phyloP scores from a whole-genome alignment of 805 yeast genomes.

The Starmerella vaccinii region DNA sequence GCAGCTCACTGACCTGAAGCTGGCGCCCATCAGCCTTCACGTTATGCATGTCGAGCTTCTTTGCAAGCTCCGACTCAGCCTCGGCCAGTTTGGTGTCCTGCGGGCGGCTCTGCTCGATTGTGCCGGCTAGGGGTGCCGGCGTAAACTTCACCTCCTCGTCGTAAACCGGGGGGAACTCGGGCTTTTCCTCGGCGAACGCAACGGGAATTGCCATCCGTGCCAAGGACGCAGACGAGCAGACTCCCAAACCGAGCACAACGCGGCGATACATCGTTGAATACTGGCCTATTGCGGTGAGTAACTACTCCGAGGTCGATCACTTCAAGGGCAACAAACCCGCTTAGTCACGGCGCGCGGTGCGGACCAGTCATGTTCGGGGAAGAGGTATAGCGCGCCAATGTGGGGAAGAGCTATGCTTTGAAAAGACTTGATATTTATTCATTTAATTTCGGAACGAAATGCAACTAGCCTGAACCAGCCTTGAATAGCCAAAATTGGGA shows the following conservation, averaged over 20 bases:
- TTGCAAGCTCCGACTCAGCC: constrained; percentile 15
- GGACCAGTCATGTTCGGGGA: constrained; percentile 3
- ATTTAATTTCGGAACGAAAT: no score
- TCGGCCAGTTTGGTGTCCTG: constrained; percentile 15
- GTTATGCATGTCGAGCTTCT: constrained; percentile 16
- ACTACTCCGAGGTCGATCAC: not conserved
- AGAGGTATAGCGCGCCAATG: no score
- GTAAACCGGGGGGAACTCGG: constrained; percentile 25
- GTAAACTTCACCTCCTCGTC: constrained; percentile 25
- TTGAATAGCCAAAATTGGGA: no score
- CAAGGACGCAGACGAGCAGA: not conserved
- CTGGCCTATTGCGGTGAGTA: constrained; percentile 1
- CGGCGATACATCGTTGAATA: constrained; percentile 1
- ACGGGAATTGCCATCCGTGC: not conserved
- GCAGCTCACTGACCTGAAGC: constrained; percentile 40
- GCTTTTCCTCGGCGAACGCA: constrained; percentile 11
- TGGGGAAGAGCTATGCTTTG: no score
- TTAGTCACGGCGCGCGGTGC: not conserved
- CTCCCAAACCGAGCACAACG: constrained; percentile 1
- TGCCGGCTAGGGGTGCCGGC: constrained; percentile 27
- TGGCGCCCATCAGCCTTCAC: constrained; percentile 46
- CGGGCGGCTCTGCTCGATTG: constrained; percentile 20
- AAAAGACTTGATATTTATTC: no score
- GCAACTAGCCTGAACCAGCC: no score
- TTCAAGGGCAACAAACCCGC: not conserved